These are phyloP conservation scores for Lagenaria siceraria DNA, from an alignment of 306 rosid genomes.

Conservation along the genomic window DNA sequence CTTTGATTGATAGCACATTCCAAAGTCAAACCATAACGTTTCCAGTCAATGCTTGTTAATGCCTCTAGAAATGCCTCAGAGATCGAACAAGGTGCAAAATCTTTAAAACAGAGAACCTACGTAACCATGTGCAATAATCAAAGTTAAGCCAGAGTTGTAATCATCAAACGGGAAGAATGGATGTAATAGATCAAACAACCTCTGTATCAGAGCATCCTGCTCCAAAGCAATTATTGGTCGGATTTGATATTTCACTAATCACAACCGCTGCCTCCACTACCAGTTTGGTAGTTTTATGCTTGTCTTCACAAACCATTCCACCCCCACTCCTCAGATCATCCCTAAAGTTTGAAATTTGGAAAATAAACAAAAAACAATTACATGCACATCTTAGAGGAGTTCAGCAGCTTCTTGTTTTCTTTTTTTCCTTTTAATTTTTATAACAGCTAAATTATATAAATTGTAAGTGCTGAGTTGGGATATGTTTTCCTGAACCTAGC, in stretches of 20 bases:
- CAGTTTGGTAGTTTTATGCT: conserved; percentile 25
- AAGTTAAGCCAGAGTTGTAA: conserved; percentile 9
- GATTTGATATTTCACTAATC: conserved; percentile 45
- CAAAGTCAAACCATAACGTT: conserved; percentile 59
- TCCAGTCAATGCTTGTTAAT: conserved; percentile 58
- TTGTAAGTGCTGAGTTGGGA: background rate
- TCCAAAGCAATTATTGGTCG: conserved; percentile 32
- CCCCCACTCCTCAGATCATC: conserved; percentile 67
- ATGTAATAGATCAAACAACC: conserved; percentile 30
- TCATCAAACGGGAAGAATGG: conserved; percentile 8
- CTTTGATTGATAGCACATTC: conserved; percentile 34
- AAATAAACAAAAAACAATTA: background rate
- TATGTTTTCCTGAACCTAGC: conserved; percentile 3
- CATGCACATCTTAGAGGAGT: background rate
- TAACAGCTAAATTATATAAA: background rate
- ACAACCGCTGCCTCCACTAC: conserved; percentile 58
- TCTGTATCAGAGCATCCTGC: conserved; percentile 36
- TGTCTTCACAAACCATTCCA: conserved; percentile 45
- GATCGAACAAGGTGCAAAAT: conserved; percentile 46
- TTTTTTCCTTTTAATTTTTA: too few relatives aligned
- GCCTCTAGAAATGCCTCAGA: conserved; percentile 50
- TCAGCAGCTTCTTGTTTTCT: background rate
- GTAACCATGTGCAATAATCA: conserved; percentile 8
- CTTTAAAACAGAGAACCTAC: conserved; percentile 68
- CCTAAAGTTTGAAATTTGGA: conserved; percentile 22